Evolutionary conservation across 352 stramenopile genomes (phyloP).

Genomic region (Pythium monospermum): DNA sequence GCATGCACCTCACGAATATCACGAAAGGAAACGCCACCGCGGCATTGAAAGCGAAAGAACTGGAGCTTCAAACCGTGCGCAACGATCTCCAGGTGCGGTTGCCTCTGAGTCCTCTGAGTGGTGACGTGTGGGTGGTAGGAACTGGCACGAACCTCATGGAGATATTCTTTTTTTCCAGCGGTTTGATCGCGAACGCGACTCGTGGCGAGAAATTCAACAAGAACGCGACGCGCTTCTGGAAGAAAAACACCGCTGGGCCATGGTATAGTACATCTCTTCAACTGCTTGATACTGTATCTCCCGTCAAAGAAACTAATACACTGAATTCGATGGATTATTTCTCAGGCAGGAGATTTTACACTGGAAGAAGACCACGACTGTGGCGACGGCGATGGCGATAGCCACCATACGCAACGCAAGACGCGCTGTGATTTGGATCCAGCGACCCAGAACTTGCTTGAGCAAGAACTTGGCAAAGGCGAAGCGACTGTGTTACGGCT

Average conservation of each 20-base stretch:
- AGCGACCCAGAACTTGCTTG: conserved; percentile 37
- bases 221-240: conserved; percentile 72
- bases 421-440: conserved; percentile 41
- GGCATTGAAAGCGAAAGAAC: conserved; percentile 40
- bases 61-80: conserved; percentile 40
- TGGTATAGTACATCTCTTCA: no score
- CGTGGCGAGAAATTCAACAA: conserved; percentile 72
- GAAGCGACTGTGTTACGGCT: conserved; percentile 65
- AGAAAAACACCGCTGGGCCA: conserved; percentile 83
- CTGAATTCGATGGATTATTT: no score
- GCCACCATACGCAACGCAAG: not conserved
- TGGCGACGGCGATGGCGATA: conserved; percentile 56
- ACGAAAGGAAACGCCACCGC: conserved; percentile 59
- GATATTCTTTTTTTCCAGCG: no score
- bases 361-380: not conserved
- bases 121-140: no score
- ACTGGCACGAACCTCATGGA: no score
- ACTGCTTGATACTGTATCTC: no score
- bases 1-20: conserved; percentile 51
- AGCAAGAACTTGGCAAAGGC: conserved; percentile 68
- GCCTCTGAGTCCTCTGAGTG: no score
- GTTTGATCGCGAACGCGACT: conserved; percentile 67
- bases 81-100: conserved; percentile 57
- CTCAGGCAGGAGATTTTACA: no score
- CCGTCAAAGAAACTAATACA: no score